Evolutionary conservation across 768 basidiomycete species (phyloP).

Genomic region (Roridomyces roridus): DNA sequence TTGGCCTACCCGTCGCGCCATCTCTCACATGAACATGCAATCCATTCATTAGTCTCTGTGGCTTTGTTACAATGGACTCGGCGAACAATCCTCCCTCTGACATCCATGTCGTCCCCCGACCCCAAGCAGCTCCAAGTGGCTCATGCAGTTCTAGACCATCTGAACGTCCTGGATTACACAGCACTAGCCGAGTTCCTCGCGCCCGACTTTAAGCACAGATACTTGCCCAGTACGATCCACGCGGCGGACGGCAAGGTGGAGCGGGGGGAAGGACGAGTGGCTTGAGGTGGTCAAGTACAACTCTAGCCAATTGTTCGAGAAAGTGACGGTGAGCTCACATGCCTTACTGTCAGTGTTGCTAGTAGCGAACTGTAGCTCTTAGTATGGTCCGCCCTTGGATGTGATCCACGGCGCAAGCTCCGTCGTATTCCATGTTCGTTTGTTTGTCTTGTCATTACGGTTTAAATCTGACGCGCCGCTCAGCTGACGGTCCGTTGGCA

Average conservation of each 20-base stretch:
- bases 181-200: slow-evolving; percentile 6
- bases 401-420: slow-evolving; percentile 9
- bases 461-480: not conserved
- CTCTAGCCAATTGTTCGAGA: not conserved
- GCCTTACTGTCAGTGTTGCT: too few species aligned
- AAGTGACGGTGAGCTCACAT: not conserved
- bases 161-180: slow-evolving; percentile 11
- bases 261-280: slow-evolving; percentile 6
- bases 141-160: slow-evolving; percentile 7
- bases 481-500: slow-evolving; percentile 16
- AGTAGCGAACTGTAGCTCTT: too few species aligned
- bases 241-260: slow-evolving; percentile 12
- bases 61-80: too few species aligned
- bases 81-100: too few species aligned
- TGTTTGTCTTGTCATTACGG: not conserved
- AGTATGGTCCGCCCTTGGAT: slow-evolving; percentile 2
- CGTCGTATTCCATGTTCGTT: slow-evolving; percentile 18
- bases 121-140: slow-evolving; percentile 16
- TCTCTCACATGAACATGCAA: too few species aligned
- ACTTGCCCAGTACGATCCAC: slow-evolving; percentile 8
- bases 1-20: too few species aligned
- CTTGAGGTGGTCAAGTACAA: slow-evolving; percentile 5
- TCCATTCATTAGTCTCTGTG: too few species aligned
- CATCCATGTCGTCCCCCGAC: too few species aligned
- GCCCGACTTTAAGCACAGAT: slow-evolving; percentile 9